phyloP scores from a whole-genome alignment of 768 basidiomycete species.

The Naganishia antarctica region DNA sequence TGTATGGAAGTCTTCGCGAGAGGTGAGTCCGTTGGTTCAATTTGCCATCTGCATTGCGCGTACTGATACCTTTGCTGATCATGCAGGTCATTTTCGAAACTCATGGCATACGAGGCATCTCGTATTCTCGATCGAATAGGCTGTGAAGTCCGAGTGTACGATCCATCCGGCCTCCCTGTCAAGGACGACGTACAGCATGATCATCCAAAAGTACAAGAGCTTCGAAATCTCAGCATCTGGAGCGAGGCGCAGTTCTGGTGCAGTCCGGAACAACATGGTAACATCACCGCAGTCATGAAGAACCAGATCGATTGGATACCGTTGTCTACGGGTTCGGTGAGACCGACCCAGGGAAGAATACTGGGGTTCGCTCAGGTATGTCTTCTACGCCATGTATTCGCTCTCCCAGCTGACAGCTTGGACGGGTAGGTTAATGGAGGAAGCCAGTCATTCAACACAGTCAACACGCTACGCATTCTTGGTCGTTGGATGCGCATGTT shows the following conservation, averaged over 20 bases:
- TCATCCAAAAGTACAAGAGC: constrained; percentile 42
- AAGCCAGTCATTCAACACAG: constrained; percentile 46
- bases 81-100: constrained; percentile 47
- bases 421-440: constrained; percentile 35
- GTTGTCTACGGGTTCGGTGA: constrained; percentile 42
- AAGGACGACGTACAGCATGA: constrained; percentile 37
- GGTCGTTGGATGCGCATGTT: constrained; percentile 50
- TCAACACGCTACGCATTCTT: constrained; percentile 45
- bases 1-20: constrained; percentile 46
- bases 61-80: not conserved
- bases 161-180: constrained; percentile 39
- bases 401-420: not conserved
- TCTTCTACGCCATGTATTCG: not conserved
- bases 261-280: constrained; percentile 47
- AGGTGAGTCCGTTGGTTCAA: constrained; percentile 32
- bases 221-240: constrained; percentile 37
- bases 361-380: constrained; percentile 47
- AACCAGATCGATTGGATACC: constrained; percentile 52
- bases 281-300: constrained; percentile 49
- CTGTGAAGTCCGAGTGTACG: constrained; percentile 45
- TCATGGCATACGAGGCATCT: constrained; percentile 47
- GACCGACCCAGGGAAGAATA: constrained; percentile 48
- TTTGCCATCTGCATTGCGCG: not conserved
- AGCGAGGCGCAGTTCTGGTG: constrained; percentile 39
- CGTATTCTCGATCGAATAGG: constrained; percentile 41